Evolutionary conservation across 2,329 filamentous ascomycete species (phyloP).

Genomic region (Hymenoscyphus albidus): DNA sequence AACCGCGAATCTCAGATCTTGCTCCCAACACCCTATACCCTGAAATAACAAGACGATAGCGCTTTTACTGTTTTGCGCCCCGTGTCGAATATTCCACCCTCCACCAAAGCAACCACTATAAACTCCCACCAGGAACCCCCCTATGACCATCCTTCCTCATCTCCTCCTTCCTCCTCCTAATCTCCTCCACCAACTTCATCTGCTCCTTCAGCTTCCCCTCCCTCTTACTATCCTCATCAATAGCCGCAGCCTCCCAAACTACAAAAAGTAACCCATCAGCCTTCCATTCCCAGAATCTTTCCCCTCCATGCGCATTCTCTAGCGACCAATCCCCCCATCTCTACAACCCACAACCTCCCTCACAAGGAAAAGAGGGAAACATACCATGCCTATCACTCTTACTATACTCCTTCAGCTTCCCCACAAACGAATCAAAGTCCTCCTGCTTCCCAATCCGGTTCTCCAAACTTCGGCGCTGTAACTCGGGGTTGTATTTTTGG

Average conservation of each 20-base stretch:
- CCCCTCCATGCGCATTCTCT: background rate
- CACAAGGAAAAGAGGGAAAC: slow-evolving; percentile 34
- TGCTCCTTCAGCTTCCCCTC: slow-evolving; percentile 38
- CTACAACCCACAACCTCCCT: background rate
- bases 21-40: background rate
- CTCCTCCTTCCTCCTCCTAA: slow-evolving; percentile 40
- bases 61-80: background rate
- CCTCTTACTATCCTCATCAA: slow-evolving; percentile 37
- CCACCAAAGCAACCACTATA: slow-evolving; percentile 11
- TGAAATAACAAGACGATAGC: background rate
- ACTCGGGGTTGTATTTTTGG: slow-evolving; percentile 86
- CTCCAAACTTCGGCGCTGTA: slow-evolving; percentile 85
- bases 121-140: slow-evolving; percentile 26
- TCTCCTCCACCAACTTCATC: slow-evolving; percentile 37
- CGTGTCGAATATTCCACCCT: background rate
- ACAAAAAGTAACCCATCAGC: slow-evolving; percentile 8
- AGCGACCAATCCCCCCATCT: background rate
- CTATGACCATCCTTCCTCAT: slow-evolving; percentile 36
- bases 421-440: slow-evolving; percentile 88
- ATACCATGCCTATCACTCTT: slow-evolving; percentile 89
- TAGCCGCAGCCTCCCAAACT: slow-evolving; percentile 46
- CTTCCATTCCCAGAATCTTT: background rate
- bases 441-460: slow-evolving; percentile 69
- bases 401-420: slow-evolving; percentile 77
- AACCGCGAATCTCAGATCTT: background rate